A percentile compares a stretch with the other conserved stretches of the same genome.
Conservation (phyloP, 768 basidiomycete species). For the Ephemerocybe angulata region DNA sequence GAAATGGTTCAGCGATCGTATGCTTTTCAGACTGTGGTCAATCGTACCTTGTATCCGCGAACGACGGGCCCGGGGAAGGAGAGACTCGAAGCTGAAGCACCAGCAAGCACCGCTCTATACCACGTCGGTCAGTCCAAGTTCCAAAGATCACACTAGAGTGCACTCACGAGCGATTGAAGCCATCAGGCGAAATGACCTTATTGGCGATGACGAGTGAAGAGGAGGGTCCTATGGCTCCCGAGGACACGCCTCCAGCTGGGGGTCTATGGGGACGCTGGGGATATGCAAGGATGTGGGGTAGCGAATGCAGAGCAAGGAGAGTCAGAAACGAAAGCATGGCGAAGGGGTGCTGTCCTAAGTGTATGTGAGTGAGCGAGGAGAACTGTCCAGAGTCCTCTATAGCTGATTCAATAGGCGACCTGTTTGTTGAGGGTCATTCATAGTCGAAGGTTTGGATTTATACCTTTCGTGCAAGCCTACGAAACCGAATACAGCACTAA, state of each 20-base stretch:
- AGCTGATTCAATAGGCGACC: no score
- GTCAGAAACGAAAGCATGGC: neutral
- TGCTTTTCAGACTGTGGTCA: neutral
- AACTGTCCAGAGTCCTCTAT: neutral
- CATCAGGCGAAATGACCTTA: conserved; percentile 45
- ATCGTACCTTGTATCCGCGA: neutral
- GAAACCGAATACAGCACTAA: neutral
- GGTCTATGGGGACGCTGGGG: neutral
- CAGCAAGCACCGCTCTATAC: conserved; percentile 7
- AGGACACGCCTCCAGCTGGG: conserved; percentile 2
- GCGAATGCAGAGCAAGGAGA: neutral
- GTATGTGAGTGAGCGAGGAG: neutral
- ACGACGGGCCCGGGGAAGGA: conserved; percentile 10
- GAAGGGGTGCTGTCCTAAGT: neutral
- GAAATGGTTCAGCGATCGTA: neutral
- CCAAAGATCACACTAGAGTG: neutral
- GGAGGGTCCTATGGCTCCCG: conserved; percentile 23
- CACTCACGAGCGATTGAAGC: conserved; percentile 30
- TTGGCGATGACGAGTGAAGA: conserved; percentile 37
- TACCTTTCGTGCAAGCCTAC: neutral
- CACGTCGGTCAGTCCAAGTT: no score
- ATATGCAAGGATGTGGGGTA: neutral
- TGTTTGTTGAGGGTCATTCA: neutral
- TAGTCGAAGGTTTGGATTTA: neutral
- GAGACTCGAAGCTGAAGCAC: neutral